These are phyloP conservation scores for Eutrema japonicum DNA, from an alignment of 345 rosid species.

Conservation along the genomic window DNA sequence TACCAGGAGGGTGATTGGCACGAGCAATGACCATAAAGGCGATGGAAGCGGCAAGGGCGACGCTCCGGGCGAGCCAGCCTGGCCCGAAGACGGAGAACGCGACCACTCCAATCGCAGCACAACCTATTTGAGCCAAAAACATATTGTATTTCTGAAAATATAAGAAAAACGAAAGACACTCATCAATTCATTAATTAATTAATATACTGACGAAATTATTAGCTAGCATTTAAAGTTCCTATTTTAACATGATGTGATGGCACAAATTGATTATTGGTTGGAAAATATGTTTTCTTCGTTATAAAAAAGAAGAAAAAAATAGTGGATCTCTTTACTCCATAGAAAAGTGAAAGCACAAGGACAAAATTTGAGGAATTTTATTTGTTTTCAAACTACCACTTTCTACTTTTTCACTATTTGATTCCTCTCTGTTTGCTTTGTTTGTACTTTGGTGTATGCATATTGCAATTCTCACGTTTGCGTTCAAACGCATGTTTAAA, in stretches of 20 bases:
- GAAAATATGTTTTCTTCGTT: not conserved
- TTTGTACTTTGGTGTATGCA: not conserved
- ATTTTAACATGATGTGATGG: conserved; percentile 5
- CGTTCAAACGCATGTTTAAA: not conserved
- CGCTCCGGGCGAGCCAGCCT: conserved; percentile 85
- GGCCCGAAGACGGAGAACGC: conserved; percentile 75
- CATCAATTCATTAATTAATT: not conserved
- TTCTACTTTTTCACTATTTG: not conserved
- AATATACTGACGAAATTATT: not conserved
- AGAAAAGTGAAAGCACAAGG: conserved; percentile 19
- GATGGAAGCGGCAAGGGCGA: conserved; percentile 74
- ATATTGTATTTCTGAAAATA: conserved; percentile 86
- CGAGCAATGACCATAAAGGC: conserved; percentile 83
- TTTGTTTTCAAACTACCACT: not conserved
- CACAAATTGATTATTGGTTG: not conserved
- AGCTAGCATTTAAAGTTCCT: not conserved
- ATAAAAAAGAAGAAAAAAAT: not conserved
- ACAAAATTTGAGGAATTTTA: not conserved
- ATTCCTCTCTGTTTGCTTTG: not conserved
- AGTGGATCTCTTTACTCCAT: conserved; percentile 17
- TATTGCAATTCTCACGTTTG: not conserved
- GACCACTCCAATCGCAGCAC: conserved; percentile 89
- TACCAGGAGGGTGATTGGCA: conserved; percentile 90
- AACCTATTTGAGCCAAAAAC: conserved; percentile 90
- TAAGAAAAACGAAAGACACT: conserved; percentile 7